These are phyloP conservation scores for Aureobasidium sp. DNA, from an alignment of 2,329 filamentous ascomycete genomes.

Conservation along the genomic window DNA sequence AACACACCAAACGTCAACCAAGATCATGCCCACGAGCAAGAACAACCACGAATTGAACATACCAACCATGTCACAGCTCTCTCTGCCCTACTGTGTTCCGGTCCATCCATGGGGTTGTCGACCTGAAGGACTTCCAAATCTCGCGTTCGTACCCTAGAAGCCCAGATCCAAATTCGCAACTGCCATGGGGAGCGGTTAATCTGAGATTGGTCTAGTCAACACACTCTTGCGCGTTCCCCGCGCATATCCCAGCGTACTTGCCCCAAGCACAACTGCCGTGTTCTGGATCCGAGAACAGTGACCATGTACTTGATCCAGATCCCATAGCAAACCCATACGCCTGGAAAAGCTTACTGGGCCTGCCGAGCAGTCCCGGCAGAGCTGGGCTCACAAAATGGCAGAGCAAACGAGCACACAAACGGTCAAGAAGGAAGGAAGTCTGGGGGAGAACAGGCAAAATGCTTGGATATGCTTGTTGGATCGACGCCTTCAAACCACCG, in stretches of 20 bases:
- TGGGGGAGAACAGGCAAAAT: neutral
- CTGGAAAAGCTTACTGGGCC: neutral
- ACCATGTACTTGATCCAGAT: neutral
- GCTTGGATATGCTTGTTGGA: constrained; percentile 2
- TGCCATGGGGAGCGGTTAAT: neutral
- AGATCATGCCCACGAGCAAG: no score
- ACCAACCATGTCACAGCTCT: neutral
- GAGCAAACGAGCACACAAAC: neutral
- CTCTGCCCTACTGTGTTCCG: neutral
- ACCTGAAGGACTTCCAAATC: neutral
- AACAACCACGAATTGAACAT: no score
- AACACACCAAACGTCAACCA: no score
- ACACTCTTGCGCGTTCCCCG: neutral
- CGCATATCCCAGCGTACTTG: neutral
- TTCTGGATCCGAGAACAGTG: neutral
- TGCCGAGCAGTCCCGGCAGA: neutral
- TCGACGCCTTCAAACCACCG: neutral
- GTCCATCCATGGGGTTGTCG: no score
- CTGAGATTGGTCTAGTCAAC: neutral
- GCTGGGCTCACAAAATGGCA: neutral
- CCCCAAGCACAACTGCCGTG: constrained; percentile 7
- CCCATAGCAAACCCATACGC: neutral
- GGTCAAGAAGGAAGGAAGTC: neutral
- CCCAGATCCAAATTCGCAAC: neutral
- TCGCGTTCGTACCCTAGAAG: neutral